A percentile compares a stretch with the other conserved stretches of the same genome.
These are phyloP conservation scores for Trichoderma sp. DNA, from an alignment of 2,329 filamentous ascomycete genomes.

Conservation along the genomic window DNA sequence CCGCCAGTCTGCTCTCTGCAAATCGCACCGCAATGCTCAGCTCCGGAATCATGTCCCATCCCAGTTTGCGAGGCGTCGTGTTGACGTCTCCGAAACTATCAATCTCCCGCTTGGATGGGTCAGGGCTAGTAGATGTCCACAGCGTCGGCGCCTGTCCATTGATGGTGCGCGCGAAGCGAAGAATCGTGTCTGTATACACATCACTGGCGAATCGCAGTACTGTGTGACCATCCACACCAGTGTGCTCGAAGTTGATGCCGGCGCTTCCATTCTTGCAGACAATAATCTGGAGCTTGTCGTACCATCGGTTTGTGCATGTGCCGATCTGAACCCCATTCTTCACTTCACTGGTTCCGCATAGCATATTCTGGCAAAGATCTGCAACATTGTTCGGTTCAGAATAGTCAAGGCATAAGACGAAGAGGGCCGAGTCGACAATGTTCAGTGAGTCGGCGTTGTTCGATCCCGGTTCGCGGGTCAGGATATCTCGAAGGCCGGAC, in stretches of 20 bases:
- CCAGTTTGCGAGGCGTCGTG: constrained; percentile 91
- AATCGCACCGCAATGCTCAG: constrained; percentile 90
- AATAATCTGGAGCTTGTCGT: constrained; percentile 98
- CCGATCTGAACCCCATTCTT: constrained; percentile 94
- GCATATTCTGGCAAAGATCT: constrained; percentile 96
- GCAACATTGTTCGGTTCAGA: constrained; percentile 80
- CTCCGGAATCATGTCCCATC: constrained; percentile 97
- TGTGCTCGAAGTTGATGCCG: constrained; percentile 99
- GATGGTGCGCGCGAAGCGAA: constrained; percentile 92
- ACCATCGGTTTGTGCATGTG: constrained; percentile 98
- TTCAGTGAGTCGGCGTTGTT: constrained; percentile 97
- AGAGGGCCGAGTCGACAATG: constrained; percentile 92
- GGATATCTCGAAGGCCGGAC: constrained; percentile 86
- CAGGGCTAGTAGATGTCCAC: constrained; percentile 88
- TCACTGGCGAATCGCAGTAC: constrained; percentile 96
- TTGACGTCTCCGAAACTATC: constrained; percentile 90
- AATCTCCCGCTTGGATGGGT: constrained; percentile 89
- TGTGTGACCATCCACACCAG: constrained; percentile 95
- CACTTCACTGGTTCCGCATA: constrained; percentile 90
- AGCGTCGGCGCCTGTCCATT: constrained; percentile 90
- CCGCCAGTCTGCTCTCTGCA: constrained; percentile 89
- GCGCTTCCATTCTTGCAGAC: constrained; percentile 98
- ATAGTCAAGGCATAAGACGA: constrained; percentile 90
- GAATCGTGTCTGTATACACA: constrained; percentile 95
- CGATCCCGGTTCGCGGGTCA: constrained; percentile 82